phyloP scores from a whole-genome alignment of 2,329 filamentous ascomycete genomes.

The Trichocomaceae sp. region DNA sequence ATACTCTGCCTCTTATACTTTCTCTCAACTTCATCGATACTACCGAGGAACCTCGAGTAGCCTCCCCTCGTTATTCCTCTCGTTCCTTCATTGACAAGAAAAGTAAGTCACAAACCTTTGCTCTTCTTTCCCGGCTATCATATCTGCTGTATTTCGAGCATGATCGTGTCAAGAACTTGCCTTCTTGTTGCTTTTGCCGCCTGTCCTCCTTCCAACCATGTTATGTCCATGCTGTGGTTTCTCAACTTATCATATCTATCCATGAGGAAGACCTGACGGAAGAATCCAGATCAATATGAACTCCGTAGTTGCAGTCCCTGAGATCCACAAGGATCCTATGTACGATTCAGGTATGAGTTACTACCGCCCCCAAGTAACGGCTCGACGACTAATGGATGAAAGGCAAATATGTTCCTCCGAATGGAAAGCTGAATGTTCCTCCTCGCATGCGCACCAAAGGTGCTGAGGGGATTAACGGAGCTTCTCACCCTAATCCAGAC shows the following conservation, averaged over 20 bases:
- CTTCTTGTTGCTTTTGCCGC: not conserved
- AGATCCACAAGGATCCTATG: conserved; percentile 10
- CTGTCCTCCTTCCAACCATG: not conserved
- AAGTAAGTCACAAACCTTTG: not conserved
- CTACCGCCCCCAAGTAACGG: not conserved
- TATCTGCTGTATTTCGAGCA: not conserved
- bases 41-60: not conserved
- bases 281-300: conserved; percentile 9
- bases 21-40: not conserved
- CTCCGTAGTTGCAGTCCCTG: conserved; percentile 4
- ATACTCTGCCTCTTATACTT: conserved; percentile 16
- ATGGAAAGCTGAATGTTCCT: conserved; percentile 13
- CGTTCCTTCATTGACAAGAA: conserved; percentile 1
- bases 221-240: not conserved
- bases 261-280: not conserved
- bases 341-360: conserved; percentile 10
- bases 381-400: not conserved
- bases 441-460: conserved; percentile 8
- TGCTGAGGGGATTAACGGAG: conserved; percentile 7
- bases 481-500: conserved; percentile 18
- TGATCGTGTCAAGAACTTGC: not conserved
- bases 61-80: not conserved
- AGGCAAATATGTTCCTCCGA: conserved; percentile 13
- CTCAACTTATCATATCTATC: not conserved
- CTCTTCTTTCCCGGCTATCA: not conserved